Evolutionary conservation across 2,329 filamentous ascomycete species (phyloP).

Genomic region (Trichoderma simmonsii): DNA sequence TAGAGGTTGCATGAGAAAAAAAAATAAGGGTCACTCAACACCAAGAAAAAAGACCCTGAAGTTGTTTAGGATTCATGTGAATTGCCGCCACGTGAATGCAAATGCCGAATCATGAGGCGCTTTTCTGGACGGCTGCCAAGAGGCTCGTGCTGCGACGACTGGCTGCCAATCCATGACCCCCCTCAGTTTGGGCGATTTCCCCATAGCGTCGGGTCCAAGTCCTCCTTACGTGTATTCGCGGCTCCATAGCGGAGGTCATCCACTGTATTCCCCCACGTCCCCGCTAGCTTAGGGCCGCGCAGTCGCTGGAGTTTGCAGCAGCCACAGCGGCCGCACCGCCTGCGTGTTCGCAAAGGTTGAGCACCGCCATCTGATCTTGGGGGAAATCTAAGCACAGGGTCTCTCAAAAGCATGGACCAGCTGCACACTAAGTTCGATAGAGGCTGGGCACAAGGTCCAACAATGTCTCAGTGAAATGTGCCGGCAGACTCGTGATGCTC

Average conservation of each 20-base stretch:
- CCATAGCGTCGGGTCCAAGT: too few relatives aligned
- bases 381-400: background rate
- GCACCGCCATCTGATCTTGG: background rate
- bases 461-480: background rate
- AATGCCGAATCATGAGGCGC: conserved; percentile 7
- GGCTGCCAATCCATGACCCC: background rate
- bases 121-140: background rate
- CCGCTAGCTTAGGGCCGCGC: background rate
- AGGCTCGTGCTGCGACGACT: conserved; percentile 1
- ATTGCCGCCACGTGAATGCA: background rate
- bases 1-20: background rate
- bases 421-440: background rate
- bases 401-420: background rate
- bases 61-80: background rate
- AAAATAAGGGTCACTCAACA: background rate
- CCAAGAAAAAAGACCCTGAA: background rate
- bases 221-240: background rate
- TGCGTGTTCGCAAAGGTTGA: background rate
- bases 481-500: conserved; percentile 9
- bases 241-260: background rate
- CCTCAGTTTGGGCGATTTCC: background rate
- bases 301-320: background rate
- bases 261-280: background rate
- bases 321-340: background rate
- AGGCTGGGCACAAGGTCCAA: background rate